phyloP scores from a whole-genome alignment of 345 rosid species.

The Populus tremula region DNA sequence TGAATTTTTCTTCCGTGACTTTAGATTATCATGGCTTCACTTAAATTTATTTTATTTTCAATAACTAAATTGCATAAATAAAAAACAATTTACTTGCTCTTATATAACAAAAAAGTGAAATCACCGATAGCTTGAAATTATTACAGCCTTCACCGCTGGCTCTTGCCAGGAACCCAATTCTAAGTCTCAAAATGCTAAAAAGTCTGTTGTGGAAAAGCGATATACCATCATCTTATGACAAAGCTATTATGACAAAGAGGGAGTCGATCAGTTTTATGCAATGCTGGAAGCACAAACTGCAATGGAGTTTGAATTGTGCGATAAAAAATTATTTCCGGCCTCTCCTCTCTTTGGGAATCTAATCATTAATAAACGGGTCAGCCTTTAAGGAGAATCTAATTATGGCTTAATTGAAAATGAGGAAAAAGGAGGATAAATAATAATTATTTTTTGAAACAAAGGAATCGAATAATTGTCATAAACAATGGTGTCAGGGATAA shows the following conservation, averaged over 20 bases:
- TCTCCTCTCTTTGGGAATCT: not conserved
- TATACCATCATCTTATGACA: too few relatives aligned
- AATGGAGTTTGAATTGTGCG: not conserved
- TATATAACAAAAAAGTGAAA: too few relatives aligned
- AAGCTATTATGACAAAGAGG: not conserved
- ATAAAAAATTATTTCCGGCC: not conserved
- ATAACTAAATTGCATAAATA: too few relatives aligned
- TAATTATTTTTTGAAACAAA: not conserved
- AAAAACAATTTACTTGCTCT: too few relatives aligned
- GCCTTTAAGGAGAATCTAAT: slow-evolving; percentile 14
- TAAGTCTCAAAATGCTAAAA: not conserved
- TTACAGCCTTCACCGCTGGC: not conserved
- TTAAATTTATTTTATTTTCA: too few relatives aligned
- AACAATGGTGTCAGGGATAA: not conserved
- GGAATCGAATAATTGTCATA: slow-evolving; percentile 10
- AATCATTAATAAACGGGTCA: not conserved
- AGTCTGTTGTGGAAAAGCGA: not conserved
- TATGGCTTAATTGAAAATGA: not conserved
- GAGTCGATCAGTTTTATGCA: not conserved
- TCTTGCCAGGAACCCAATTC: not conserved
- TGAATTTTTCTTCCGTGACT: too few relatives aligned
- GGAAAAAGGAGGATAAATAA: not conserved
- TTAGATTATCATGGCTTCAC: too few relatives aligned
- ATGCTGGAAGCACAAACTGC: not conserved
- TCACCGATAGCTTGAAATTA: too few relatives aligned